phyloP scores from a whole-genome alignment of 2,329 filamentous ascomycete species.

The Alternaria brassicicola region DNA sequence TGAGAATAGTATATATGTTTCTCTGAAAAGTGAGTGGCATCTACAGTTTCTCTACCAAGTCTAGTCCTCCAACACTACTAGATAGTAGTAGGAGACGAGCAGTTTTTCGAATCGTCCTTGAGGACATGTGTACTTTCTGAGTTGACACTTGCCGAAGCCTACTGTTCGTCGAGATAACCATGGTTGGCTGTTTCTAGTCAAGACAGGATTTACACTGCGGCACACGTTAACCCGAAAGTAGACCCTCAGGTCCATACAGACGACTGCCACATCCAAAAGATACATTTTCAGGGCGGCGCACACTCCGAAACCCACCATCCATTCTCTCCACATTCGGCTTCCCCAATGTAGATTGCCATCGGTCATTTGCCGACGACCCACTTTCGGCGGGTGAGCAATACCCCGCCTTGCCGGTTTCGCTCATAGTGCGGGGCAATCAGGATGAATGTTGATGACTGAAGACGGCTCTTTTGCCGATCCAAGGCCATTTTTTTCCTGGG shows the following conservation, averaged over 20 bases:
- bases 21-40: not conserved
- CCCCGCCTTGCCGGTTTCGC: constrained; percentile 25
- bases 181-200: not conserved
- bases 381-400: constrained; percentile 19
- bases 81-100: not conserved
- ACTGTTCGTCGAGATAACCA: not conserved
- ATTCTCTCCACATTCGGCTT: constrained; percentile 8
- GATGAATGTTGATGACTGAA: constrained; percentile 20
- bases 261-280: not conserved
- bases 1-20: not conserved
- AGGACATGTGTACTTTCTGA: not conserved
- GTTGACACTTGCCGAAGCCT: not conserved
- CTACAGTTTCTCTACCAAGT: not conserved
- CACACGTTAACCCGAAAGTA: not conserved
- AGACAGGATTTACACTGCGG: not conserved
- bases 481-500: not conserved
- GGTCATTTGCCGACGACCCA: constrained; percentile 26
- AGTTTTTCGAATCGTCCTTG: not conserved
- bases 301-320: not conserved
- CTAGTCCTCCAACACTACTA: not conserved
- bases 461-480: constrained; percentile 24
- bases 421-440: constrained; percentile 28
- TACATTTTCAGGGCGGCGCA: not conserved
- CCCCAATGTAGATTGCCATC: constrained; percentile 13
- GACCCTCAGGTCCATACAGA: not conserved